Evolutionary conservation across 805 yeast species (phyloP).

Genomic region (Kazachstania psychrophila): DNA sequence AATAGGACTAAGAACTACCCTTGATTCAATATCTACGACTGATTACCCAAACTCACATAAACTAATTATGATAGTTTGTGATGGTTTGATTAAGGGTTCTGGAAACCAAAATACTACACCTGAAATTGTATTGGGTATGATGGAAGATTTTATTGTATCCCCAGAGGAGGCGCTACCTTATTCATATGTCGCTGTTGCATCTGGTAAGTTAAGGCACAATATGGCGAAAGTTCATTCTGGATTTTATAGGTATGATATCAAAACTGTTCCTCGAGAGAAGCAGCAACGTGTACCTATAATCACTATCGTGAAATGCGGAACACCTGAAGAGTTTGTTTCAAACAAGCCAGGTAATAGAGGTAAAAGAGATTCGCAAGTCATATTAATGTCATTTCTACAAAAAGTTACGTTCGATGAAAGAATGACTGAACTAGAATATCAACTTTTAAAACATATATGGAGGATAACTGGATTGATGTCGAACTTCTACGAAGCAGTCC

Average conservation of each 20-base stretch:
- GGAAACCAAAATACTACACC: constrained; percentile 86
- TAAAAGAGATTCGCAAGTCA: constrained; percentile 88
- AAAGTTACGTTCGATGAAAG: constrained; percentile 84
- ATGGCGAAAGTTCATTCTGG: constrained; percentile 97
- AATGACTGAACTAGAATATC: constrained; percentile 85
- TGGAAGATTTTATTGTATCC: constrained; percentile 66
- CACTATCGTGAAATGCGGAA: constrained; percentile 78
- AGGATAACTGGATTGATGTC: constrained; percentile 78
- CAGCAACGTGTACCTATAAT: constrained; percentile 81
- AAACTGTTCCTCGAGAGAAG: constrained; percentile 64
- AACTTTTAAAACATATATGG: constrained; percentile 67
- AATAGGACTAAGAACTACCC: constrained; percentile 72
- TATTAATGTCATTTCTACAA: constrained; percentile 84
- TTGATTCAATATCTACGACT: constrained; percentile 87
- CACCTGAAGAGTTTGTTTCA: constrained; percentile 62
- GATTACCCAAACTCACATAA: constrained; percentile 95
- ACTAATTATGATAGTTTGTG: constrained; percentile 79
- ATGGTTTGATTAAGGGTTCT: constrained; percentile 89
- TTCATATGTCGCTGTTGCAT: constrained; percentile 93
- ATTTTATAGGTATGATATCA: constrained; percentile 75
- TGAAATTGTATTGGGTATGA: constrained; percentile 78
- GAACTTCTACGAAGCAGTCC: constrained; percentile 65
- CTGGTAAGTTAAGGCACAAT: constrained; percentile 89
- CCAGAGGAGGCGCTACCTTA: constrained; percentile 68
- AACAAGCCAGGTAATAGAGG: constrained; percentile 91